Evolutionary conservation across 208 protist genomes (phyloP).

Genomic region (Trypanosoma vivax): DNA sequence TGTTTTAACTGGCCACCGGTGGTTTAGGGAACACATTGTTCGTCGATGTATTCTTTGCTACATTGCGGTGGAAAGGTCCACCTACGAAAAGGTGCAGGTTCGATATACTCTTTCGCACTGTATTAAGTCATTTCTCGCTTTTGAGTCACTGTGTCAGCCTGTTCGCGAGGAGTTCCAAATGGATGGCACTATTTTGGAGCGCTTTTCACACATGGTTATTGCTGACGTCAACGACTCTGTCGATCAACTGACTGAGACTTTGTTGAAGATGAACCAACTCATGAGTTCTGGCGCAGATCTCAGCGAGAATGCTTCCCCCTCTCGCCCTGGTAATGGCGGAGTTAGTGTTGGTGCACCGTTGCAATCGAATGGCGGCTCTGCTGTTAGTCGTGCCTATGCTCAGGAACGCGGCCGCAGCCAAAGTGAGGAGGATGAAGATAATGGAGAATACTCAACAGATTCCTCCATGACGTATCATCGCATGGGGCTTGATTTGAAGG

Average conservation of each 20-base stretch:
- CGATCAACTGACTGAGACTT: constrained; percentile 73
- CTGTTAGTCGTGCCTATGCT: not conserved
- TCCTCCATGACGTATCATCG: constrained; percentile 59
- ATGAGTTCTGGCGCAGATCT: constrained; percentile 57
- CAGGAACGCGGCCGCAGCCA: constrained; percentile 5
- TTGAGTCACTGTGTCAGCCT: constrained; percentile 59
- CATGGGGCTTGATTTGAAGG: constrained; percentile 56
- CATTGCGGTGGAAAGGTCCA: constrained; percentile 85
- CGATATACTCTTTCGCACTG: constrained; percentile 80
- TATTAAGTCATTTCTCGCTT: constrained; percentile 63
- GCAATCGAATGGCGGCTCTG: not conserved
- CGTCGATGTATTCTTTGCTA: constrained; percentile 82
- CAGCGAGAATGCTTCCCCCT: constrained; percentile 38
- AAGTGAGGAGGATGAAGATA: constrained; percentile 18
- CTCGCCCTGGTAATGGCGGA: constrained; percentile 1
- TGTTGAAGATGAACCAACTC: constrained; percentile 77
- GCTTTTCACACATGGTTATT: constrained; percentile 87
- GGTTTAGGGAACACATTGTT: constrained; percentile 76
- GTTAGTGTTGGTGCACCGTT: constrained; percentile 1
- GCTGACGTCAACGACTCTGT: constrained; percentile 82
- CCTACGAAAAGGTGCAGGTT: constrained; percentile 76
- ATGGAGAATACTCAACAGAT: constrained; percentile 37
- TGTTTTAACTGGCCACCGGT: constrained; percentile 64
- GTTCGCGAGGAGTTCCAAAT: constrained; percentile 70
- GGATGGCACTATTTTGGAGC: constrained; percentile 66